phyloP scores from a whole-genome alignment of 2,329 filamentous ascomycete genomes.

The Pleoardoris graminearum region DNA sequence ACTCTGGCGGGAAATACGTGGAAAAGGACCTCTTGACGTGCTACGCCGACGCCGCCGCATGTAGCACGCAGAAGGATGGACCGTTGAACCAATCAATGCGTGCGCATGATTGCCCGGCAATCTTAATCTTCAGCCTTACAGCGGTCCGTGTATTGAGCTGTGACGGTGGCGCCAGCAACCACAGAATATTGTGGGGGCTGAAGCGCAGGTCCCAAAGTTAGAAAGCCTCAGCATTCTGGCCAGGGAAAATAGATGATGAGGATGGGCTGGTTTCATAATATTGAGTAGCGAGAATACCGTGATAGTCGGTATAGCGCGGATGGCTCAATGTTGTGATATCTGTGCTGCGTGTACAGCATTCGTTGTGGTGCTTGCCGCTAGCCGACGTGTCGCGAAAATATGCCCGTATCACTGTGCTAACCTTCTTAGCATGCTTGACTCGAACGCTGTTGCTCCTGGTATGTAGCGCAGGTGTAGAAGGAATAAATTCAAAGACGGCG shows the following conservation, averaged over 20 bases:
- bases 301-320: too few relatives aligned
- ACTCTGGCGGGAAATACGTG: neutral
- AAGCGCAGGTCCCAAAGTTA: neutral
- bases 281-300: too few relatives aligned
- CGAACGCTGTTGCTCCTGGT: slow-evolving; percentile 1
- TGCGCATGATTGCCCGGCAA: slow-evolving; percentile 4
- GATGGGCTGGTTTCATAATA: too few relatives aligned
- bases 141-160: neutral
- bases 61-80: neutral
- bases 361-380: neutral
- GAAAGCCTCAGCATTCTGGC: neutral
- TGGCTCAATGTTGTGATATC: neutral
- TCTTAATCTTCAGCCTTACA: slow-evolving; percentile 12
- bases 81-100: slow-evolving; percentile 1
- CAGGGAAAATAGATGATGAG: too few relatives aligned
- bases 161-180: neutral
- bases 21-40: neutral
- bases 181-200: slow-evolving; percentile 7
- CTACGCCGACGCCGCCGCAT: slow-evolving; percentile 6
- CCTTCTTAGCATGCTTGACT: neutral
- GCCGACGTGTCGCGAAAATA: too few relatives aligned
- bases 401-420: neutral
- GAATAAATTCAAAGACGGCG: neutral
- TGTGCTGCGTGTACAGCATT: neutral
- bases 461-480: neutral